Percentiles rank a stretch among this genome's conserved stretches.
Evolutionary conservation across 495 filamentous ascomycete species (phyloP).

Genomic region (Aspergillus conjunctus): DNA sequence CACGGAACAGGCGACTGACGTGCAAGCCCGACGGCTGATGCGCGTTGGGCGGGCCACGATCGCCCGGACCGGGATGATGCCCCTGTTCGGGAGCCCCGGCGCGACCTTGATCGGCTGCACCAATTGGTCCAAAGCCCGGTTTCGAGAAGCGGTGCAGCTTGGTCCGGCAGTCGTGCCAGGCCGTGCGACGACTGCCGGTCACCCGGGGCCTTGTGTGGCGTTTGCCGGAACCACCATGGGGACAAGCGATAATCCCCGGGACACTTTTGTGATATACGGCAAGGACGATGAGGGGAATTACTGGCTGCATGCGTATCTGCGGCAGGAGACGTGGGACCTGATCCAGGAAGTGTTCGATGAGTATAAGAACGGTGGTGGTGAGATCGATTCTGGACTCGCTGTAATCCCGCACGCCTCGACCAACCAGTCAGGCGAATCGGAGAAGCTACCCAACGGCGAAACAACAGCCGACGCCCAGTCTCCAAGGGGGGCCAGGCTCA

Average conservation of each 20-base stretch:
- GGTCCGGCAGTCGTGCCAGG: background rate
- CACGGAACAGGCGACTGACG: background rate
- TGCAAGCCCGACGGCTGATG: background rate
- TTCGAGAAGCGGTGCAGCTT: background rate
- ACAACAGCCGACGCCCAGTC: too few relatives aligned
- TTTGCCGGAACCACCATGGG: background rate
- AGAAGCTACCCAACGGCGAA: too few relatives aligned
- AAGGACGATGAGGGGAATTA: conserved; percentile 8
- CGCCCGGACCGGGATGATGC: background rate
- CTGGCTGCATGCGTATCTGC: conserved; percentile 4
- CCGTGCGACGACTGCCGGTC: background rate
- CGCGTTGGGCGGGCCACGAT: background rate
- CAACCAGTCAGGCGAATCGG: too few relatives aligned
- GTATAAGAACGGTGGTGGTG: too few relatives aligned
- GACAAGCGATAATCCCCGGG: background rate
- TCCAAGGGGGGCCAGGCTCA: conserved; percentile 1
- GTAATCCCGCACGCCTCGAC: too few relatives aligned
- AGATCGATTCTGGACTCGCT: too few relatives aligned
- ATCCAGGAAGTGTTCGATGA: conserved; percentile 5
- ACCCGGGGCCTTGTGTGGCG: background rate
- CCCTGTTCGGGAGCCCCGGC: background rate
- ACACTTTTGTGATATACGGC: conserved; percentile 1
- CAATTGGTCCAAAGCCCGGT: background rate
- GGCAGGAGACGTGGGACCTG: background rate
- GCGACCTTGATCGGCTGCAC: background rate